phyloP scores from a whole-genome alignment of 129 eudicot species.

The Helianthus tuberosus region DNA sequence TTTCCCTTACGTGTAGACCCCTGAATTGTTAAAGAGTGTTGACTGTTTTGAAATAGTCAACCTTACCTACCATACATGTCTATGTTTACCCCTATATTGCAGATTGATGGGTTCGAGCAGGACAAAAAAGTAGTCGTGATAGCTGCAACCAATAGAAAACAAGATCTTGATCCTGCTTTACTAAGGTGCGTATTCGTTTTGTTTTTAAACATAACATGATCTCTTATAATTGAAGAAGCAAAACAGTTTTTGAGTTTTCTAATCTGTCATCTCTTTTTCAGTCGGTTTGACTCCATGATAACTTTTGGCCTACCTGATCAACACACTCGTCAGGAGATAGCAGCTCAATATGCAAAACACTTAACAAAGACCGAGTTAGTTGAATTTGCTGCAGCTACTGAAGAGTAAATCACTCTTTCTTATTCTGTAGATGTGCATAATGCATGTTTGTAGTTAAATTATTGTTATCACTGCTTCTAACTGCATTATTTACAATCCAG shows the following conservation, averaged over 20 bases:
- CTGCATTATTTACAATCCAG: slow-evolving; percentile 38
- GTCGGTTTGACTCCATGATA: slow-evolving; percentile 97
- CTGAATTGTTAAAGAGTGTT: not conserved
- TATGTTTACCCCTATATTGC: slow-evolving; percentile 27
- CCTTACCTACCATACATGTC: not conserved
- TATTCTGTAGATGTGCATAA: not conserved
- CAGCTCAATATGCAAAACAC: slow-evolving; percentile 95
- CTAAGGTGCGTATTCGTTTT: slow-evolving; percentile 53
- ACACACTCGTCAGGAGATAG: slow-evolving; percentile 83
- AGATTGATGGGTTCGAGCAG: slow-evolving; percentile 99
- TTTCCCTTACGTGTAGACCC: not conserved
- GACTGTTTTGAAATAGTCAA: not conserved
- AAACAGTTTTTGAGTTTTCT: slow-evolving; percentile 7
- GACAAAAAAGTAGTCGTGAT: slow-evolving; percentile 93
- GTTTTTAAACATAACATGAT: not conserved
- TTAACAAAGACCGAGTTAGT: slow-evolving; percentile 70
- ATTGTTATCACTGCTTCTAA: slow-evolving; percentile 8
- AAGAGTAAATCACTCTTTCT: slow-evolving; percentile 54
- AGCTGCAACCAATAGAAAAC: slow-evolving; percentile 97
- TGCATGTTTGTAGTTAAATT: not conserved
- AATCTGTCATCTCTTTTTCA: slow-evolving; percentile 34
- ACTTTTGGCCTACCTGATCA: slow-evolving; percentile 87
- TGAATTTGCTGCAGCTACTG: slow-evolving; percentile 71
- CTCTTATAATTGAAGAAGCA: not conserved
- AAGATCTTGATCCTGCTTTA: slow-evolving; percentile 98